These are phyloP conservation scores for Erigeron philadelphicus DNA, from an alignment of 140 eudicot genomes.

Conservation along the genomic window DNA sequence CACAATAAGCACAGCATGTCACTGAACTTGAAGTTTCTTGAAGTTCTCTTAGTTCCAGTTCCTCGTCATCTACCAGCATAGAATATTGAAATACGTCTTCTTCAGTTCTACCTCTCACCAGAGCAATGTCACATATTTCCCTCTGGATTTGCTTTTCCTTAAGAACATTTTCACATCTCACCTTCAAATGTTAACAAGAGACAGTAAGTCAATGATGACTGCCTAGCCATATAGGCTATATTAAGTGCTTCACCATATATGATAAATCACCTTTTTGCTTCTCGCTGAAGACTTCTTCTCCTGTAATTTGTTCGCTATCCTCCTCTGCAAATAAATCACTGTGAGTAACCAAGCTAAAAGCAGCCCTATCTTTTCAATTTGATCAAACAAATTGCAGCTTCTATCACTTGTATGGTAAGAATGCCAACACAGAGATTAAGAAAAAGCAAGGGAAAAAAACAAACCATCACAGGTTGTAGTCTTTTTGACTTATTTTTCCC, in stretches of 20 bases:
- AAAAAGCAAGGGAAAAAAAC: slow-evolving; percentile 16
- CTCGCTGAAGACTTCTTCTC: slow-evolving; percentile 50
- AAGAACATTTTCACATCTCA: slow-evolving; percentile 37
- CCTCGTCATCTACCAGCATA: slow-evolving; percentile 74
- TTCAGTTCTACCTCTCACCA: slow-evolving; percentile 42
- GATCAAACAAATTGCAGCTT: slow-evolving; percentile 16
- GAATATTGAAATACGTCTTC: slow-evolving; percentile 40
- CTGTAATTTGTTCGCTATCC: slow-evolving; percentile 39
- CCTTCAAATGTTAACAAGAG: slow-evolving; percentile 35
- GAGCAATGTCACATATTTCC: slow-evolving; percentile 63
- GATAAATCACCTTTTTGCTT: slow-evolving; percentile 42
- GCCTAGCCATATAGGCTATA: not conserved
- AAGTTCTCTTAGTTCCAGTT: slow-evolving; percentile 71
- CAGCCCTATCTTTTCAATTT: not conserved
- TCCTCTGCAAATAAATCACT: slow-evolving; percentile 43
- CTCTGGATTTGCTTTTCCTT: slow-evolving; percentile 40
- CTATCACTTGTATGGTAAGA: slow-evolving; percentile 4
- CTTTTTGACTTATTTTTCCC: slow-evolving; percentile 48
- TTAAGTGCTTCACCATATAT: slow-evolving; percentile 2
- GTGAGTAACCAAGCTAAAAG: slow-evolving; percentile 12
- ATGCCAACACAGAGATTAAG: slow-evolving; percentile 8
- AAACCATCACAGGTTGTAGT: slow-evolving; percentile 46
- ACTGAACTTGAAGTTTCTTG: slow-evolving; percentile 69
- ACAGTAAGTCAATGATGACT: slow-evolving; percentile 2
- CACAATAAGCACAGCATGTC: slow-evolving; percentile 59